Conservation (phyloP, 352 stramenopile genomes). For the Pythium insidiosum region DNA sequence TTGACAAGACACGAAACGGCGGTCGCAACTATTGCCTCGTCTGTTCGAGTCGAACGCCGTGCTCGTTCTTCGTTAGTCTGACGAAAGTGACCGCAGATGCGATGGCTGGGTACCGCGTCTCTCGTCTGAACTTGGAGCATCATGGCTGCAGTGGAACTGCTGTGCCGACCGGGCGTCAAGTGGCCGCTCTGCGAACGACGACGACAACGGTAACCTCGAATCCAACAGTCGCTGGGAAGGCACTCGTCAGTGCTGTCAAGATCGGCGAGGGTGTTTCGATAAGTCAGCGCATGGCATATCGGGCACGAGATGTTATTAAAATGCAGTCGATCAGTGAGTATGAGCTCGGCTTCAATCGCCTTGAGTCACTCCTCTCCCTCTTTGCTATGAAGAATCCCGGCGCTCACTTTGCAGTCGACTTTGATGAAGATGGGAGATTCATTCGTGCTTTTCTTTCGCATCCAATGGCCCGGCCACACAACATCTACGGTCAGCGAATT, state of each 20-base stretch:
- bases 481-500: conserved; percentile 1
- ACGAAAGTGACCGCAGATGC: not conserved
- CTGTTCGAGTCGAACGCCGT: not conserved
- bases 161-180: not conserved
- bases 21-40: not conserved
- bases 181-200: not conserved
- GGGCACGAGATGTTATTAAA: not conserved
- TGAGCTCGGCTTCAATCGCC: not conserved
- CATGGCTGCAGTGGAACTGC: not conserved
- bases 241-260: not conserved
- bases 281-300: not conserved
- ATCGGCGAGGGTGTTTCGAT: not conserved
- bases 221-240: not conserved
- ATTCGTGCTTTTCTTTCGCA: conserved; percentile 7
- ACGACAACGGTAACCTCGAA: not conserved
- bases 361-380: not conserved
- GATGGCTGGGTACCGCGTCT: not conserved
- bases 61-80: not conserved
- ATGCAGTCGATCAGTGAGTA: no score
- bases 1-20: not conserved
- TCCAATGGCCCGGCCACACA: conserved; percentile 1
- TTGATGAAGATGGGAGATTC: conserved; percentile 7
- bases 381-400: not conserved
- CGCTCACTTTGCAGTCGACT: not conserved
- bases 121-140: not conserved